These are phyloP conservation scores for Calocybe indica DNA, from an alignment of 768 basidiomycete genomes.

Conservation along the genomic window DNA sequence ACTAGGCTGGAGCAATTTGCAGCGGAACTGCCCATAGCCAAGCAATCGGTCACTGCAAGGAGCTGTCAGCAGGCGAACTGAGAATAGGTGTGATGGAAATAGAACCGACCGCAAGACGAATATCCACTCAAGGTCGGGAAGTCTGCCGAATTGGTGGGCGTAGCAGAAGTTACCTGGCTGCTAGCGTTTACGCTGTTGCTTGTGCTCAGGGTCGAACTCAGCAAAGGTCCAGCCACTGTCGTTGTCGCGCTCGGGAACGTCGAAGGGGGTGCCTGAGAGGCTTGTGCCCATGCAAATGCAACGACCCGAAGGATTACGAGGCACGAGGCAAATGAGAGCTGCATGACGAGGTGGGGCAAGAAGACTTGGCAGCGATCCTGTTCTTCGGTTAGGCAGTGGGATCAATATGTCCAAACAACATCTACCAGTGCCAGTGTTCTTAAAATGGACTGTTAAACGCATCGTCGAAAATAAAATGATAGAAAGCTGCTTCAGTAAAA, in stretches of 20 bases:
- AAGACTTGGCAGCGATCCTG: too few species aligned
- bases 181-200: constrained; percentile 7
- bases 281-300: constrained; percentile 3
- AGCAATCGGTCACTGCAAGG: constrained; percentile 36
- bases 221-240: not conserved
- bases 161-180: constrained; percentile 13
- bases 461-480: too few species aligned
- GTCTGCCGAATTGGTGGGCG: constrained; percentile 24
- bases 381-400: too few species aligned
- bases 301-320: not conserved
- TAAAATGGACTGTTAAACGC: too few species aligned
- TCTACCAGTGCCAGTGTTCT: too few species aligned
- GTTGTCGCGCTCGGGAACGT: constrained; percentile 7
- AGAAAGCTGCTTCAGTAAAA: too few species aligned
- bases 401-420: too few species aligned
- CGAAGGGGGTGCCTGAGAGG: constrained; percentile 12
- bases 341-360: too few species aligned
- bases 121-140: constrained; percentile 34
- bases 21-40: constrained; percentile 28
- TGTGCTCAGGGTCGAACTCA: constrained; percentile 3
- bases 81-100: not conserved
- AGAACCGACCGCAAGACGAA: constrained; percentile 30
- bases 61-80: not conserved
- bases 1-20: constrained; percentile 39
- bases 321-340: too few species aligned